These are phyloP conservation scores for Candida easanensis DNA, from an alignment of 805 yeast genomes.

Conservation along the genomic window DNA sequence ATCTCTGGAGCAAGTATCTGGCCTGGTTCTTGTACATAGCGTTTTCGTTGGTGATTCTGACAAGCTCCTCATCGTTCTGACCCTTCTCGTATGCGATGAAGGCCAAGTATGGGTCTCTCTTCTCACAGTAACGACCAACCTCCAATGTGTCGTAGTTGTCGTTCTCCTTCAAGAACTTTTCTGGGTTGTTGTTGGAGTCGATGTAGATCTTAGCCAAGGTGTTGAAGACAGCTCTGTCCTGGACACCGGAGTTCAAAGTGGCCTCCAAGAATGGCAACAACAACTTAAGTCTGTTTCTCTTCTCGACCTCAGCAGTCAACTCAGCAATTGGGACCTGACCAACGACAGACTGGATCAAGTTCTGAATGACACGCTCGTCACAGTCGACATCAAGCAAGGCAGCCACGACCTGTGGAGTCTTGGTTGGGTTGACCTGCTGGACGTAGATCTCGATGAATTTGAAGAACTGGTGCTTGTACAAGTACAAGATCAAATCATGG, in stretches of 20 bases:
- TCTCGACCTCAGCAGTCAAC: conserved; percentile 91
- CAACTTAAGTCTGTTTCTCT: conserved; percentile 89
- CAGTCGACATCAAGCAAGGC: conserved; percentile 96
- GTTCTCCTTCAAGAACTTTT: conserved; percentile 91
- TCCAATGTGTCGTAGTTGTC: conserved; percentile 85
- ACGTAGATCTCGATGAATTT: conserved; percentile 97
- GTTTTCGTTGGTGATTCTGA: conserved; percentile 92
- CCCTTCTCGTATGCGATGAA: conserved; percentile 98
- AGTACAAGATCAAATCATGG: conserved; percentile 88
- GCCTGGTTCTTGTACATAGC: conserved; percentile 99
- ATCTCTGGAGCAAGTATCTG: conserved; percentile 84
- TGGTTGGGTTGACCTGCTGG: conserved; percentile 94
- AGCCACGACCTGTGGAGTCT: conserved; percentile 95
- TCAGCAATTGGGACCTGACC: conserved; percentile 94
- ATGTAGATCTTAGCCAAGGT: conserved; percentile 97
- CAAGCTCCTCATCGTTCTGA: conserved; percentile 81
- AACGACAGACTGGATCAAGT: conserved; percentile 74
- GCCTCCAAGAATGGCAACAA: conserved; percentile 91
- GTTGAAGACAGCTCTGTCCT: conserved; percentile 89
- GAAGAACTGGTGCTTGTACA: conserved; percentile 94
- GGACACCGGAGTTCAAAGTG: conserved; percentile 76
- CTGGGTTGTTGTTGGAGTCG: conserved; percentile 97
- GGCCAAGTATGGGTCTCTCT: conserved; percentile 97
- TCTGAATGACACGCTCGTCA: conserved; percentile 84
- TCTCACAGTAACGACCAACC: conserved; percentile 98